Evolutionary conservation across 148 eudicot genomes (phyloP), one percentile per base, ranked within the genome.

Genomic region (Spergularia marina): DNA sequence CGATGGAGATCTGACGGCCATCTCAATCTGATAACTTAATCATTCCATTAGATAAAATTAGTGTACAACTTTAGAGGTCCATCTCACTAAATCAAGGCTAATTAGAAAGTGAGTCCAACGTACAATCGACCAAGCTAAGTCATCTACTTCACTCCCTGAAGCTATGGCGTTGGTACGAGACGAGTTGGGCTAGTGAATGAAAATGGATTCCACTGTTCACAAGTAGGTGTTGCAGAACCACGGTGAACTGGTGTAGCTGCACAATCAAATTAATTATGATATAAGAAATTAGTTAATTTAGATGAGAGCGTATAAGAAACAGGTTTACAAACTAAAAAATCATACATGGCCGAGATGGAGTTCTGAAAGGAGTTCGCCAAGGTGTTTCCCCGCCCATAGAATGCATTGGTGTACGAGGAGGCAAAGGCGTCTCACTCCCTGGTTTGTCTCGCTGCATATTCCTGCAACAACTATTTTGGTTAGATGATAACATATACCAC

Each of bases 371-470:
- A 54, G 82, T 74, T 25, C 78, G 41, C 82, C 78, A 80, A 15
- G 82, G 78, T 69, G 82, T 75, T 69, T 80, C 71, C 51, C 82
- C 82, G 63, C 78, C 82, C 78, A 80, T 74, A 15, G 78, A 70
- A 54, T 62, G 78, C 71, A 80, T 20, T 53, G 82, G 82, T 69
- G 82, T 80, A 40, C 73, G 75, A 63, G 75, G 82, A 80, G 69
- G 74, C 75, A 75, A 41, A 53, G 78, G 75, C 4, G 82, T 80
- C 64, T 75, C 75, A 17, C 75, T 72, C 74, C 78, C 77, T 51
- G 55, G 6, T 36, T 14, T 36, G 36, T 49, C 34, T 16, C 52
- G 75, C 7, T 68, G 70, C 75, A 61, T 69, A 18, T 64, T 80
- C 71, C 78, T 74, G 70, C 60, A 23, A 57, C 6, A 20, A 47